Evolutionary conservation across 202 grass and related monocot species (phyloP), one percentile per base, ranked within the genome.

Genomic region (Bolboschoenoplectus hybrid): DNA sequence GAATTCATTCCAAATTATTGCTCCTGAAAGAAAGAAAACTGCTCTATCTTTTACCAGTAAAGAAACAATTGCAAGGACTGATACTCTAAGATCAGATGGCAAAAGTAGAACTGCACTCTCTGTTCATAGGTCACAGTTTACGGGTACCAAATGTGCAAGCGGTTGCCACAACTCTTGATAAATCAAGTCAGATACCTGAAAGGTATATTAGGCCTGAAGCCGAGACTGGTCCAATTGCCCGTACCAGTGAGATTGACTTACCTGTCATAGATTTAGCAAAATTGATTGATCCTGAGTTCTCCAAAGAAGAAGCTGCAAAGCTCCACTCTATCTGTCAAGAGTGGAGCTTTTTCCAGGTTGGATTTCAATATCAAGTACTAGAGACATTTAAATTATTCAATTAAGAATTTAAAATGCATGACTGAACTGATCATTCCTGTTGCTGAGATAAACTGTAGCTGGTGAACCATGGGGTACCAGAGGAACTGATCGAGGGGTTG

Each of bases 381-480:
- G 26, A 26, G 26, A 26, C 26, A 26, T 26, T 26, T 26, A 26
- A 26, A 26, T 26, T 26, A 26, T 26, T 26, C 26, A 26, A 26
- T 26, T 26, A 26, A 26, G 26, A 26, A 26, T 26, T 26, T 26
- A 26, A 26, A 26, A 26, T 26, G 26, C 35, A 41, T 67, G 1
- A 70, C 26, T 26, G 26, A 26, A 26, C 9, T 70, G n/a, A 70
- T 44, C 14, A 19, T 16, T 36, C 36, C 67, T 70, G 67, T 44
- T 70, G 14, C 14, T 70, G 67, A 70, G 6, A 56, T 39, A 8
- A 82, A 69, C 38, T 43, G 10, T 63, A 91, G 87, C 49, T 94
- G 32, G 67, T 94, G 46, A 89, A 88, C 76, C 94, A 91, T 73
- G 88, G 87, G 41, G 82, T 92, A 41, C 79, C 90, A 0, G 85